phyloP scores from a whole-genome alignment of 768 basidiomycete genomes.

The Dentipellis sp. region DNA sequence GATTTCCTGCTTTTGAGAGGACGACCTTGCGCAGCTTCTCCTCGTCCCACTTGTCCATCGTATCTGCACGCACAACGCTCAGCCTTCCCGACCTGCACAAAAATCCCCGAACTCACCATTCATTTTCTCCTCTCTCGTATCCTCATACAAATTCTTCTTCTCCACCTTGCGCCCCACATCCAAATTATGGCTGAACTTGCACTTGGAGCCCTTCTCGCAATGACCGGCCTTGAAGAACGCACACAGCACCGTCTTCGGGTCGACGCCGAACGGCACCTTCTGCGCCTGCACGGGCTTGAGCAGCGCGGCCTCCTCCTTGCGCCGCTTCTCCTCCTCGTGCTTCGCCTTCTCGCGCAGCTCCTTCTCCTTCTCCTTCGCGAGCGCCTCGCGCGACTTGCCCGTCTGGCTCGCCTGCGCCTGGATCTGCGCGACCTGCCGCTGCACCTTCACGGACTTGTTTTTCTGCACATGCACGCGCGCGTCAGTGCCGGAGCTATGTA shows the following conservation, averaged over 20 bases:
- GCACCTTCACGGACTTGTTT: slow-evolving; percentile 92
- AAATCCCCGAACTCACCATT: slow-evolving; percentile 37
- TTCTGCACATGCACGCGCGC: slow-evolving; percentile 39
- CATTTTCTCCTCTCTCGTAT: slow-evolving; percentile 73
- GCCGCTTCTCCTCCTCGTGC: slow-evolving; percentile 71
- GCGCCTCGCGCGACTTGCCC: slow-evolving; percentile 71
- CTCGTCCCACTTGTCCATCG: slow-evolving; percentile 98
- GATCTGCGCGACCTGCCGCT: slow-evolving; percentile 73
- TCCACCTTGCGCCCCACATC: slow-evolving; percentile 86
- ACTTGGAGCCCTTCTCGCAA: slow-evolving; percentile 92
- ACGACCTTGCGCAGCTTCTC: slow-evolving; percentile 89
- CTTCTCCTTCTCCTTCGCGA: slow-evolving; percentile 85
- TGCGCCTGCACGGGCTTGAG: slow-evolving; percentile 74
- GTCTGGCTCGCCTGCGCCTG: slow-evolving; percentile 65
- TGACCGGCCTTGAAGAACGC: slow-evolving; percentile 85
- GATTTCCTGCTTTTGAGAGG: slow-evolving; percentile 79
- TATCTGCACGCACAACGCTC: slow-evolving; percentile 42
- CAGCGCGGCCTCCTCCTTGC: slow-evolving; percentile 78
- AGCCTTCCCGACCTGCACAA: background rate
- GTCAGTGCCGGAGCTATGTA: background rate
- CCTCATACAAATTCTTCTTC: slow-evolving; percentile 93
- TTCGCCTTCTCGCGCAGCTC: slow-evolving; percentile 67
- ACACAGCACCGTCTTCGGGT: slow-evolving; percentile 92
- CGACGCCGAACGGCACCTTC: slow-evolving; percentile 91
- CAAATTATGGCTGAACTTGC: slow-evolving; percentile 94